Percentiles rank a stretch among this genome's conserved stretches.
These are phyloP conservation scores for Lactarius vividus DNA, from an alignment of 768 basidiomycete genomes.

Conservation along the genomic window DNA sequence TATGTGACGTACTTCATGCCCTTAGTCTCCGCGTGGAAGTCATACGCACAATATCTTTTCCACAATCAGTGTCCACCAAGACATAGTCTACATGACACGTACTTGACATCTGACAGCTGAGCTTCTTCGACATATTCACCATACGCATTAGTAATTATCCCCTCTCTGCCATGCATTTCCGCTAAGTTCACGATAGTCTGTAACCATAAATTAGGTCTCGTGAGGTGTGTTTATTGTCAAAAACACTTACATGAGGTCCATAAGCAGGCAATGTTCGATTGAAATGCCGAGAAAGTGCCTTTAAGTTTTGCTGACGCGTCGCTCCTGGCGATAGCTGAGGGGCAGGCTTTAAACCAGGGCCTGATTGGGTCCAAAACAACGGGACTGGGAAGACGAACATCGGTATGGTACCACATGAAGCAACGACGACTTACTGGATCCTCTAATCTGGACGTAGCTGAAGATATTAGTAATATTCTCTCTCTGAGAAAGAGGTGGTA, in stretches of 20 bases:
- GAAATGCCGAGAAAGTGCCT: slow-evolving; percentile 73
- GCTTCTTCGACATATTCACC: slow-evolving; percentile 62
- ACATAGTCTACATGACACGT: slow-evolving; percentile 27
- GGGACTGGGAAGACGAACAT: slow-evolving; percentile 55
- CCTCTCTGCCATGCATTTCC: slow-evolving; percentile 89
- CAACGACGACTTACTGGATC: slow-evolving; percentile 64
- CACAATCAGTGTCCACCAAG: slow-evolving; percentile 3
- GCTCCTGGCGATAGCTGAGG: slow-evolving; percentile 73
- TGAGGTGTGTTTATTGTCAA: background rate
- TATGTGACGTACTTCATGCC: slow-evolving; percentile 78
- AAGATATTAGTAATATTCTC: slow-evolving; percentile 76
- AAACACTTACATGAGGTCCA: slow-evolving; percentile 69
- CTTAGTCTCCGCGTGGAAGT: slow-evolving; percentile 90
- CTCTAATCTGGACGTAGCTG: slow-evolving; percentile 86
- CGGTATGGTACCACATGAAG: background rate
- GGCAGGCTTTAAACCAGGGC: slow-evolving; percentile 84
- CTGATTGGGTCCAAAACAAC: slow-evolving; percentile 88
- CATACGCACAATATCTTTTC: slow-evolving; percentile 74
- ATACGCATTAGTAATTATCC: slow-evolving; percentile 73
- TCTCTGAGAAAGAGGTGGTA: slow-evolving; percentile 44
- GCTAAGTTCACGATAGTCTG: slow-evolving; percentile 87
- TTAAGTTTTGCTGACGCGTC: slow-evolving; percentile 68
- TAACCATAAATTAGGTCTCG: slow-evolving; percentile 8
- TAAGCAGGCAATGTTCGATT: slow-evolving; percentile 61
- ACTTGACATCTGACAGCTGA: slow-evolving; percentile 56